These are phyloP conservation scores for Arctium lappa DNA, from an alignment of 129 eudicot species.

Conservation along the genomic window DNA sequence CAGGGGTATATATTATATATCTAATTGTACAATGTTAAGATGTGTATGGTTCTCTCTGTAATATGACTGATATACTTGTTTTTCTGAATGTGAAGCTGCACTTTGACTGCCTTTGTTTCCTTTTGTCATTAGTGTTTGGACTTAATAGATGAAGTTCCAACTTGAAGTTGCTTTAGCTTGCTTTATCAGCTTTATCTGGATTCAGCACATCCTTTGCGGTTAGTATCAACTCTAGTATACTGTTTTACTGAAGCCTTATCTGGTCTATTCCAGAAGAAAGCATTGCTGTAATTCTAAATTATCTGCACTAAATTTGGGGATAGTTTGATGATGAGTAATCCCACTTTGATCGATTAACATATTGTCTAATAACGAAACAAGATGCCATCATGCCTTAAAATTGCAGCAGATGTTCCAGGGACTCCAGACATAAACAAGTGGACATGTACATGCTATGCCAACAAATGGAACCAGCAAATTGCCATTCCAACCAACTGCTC, in stretches of 20 bases:
- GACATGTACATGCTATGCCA: constrained; percentile 68
- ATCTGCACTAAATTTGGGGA: neutral
- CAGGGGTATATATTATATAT: neutral
- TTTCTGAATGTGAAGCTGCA: constrained; percentile 4
- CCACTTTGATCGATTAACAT: neutral
- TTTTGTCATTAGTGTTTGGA: constrained; percentile 27
- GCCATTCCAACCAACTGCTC: constrained; percentile 49
- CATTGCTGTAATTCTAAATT: neutral
- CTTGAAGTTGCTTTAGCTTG: constrained; percentile 39
- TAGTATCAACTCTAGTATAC: constrained; percentile 29
- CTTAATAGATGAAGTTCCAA: constrained; percentile 52
- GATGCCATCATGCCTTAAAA: neutral
- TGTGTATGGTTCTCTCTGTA: neutral
- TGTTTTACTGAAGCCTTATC: neutral
- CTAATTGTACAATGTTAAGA: neutral
- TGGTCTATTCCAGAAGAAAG: neutral
- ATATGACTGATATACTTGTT: neutral
- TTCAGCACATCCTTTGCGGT: constrained; percentile 50
- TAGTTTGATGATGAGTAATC: neutral
- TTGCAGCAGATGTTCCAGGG: constrained; percentile 46
- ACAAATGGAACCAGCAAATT: constrained; percentile 33
- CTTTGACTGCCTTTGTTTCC: constrained; percentile 11
- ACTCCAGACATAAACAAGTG: constrained; percentile 49
- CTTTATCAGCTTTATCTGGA: constrained; percentile 39
- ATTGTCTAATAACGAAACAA: neutral